These are phyloP conservation scores for Zygoascus sp. DNA, from an alignment of 1,139 yeast species.

Conservation along the genomic window DNA sequence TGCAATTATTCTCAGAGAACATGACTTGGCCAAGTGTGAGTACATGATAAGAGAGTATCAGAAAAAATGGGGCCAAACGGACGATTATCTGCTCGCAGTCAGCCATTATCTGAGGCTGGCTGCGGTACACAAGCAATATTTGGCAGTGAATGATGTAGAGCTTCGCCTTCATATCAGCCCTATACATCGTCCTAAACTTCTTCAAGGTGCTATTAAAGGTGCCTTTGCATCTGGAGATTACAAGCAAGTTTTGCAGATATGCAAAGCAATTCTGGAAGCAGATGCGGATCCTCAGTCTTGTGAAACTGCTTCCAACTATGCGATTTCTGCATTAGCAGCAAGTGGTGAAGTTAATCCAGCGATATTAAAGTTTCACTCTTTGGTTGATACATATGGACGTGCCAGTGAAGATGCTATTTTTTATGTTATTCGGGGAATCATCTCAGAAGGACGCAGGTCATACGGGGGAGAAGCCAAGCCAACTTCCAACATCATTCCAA, in stretches of 20 bases:
- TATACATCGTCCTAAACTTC: neutral
- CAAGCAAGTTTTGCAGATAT: neutral
- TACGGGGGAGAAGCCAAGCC: conserved; percentile 1
- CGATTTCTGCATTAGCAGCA: conserved; percentile 3
- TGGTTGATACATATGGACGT: conserved; percentile 1
- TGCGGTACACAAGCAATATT: neutral
- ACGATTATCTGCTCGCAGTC: neutral
- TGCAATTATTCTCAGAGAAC: conserved; percentile 1
- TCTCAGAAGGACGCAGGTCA: conserved; percentile 6
- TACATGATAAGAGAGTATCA: conserved; percentile 1
- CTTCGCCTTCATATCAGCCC: neutral
- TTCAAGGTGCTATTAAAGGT: conserved; percentile 5
- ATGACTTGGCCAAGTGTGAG: conserved; percentile 4
- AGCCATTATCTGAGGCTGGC: conserved; percentile 4
- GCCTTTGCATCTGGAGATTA: conserved; percentile 6
- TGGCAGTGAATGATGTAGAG: conserved; percentile 1
- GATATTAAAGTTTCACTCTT: neutral
- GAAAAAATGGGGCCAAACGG: conserved; percentile 1
- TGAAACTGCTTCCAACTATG: conserved; percentile 1
- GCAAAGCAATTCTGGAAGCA: neutral
- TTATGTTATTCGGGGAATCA: conserved; percentile 1
- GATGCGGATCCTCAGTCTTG: neutral
- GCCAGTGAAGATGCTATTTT: conserved; percentile 5
- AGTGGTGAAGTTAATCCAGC: conserved; percentile 6
- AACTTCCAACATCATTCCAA: neutral